phyloP scores from a whole-genome alignment of 2,329 filamentous ascomycete species.

The Didymella sp. region DNA sequence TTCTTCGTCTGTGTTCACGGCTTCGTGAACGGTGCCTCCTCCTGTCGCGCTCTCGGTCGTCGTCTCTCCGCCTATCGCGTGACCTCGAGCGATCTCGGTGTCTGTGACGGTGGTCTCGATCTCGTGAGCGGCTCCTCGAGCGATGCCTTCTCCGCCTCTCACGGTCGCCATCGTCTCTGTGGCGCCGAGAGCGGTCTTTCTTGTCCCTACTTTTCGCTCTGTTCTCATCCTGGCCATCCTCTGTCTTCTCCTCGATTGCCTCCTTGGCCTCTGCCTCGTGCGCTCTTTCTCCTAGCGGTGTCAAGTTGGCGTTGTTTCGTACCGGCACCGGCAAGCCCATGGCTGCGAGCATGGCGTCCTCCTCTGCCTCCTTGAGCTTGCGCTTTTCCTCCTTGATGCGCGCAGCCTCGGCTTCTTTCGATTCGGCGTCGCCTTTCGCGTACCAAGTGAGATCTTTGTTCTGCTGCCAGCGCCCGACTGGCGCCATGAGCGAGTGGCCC shows the following conservation, averaged over 20 bases:
- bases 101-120: conserved; percentile 40
- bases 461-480: conserved; percentile 91
- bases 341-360: conserved; percentile 85
- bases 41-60: conserved; percentile 39
- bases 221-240: conserved; percentile 45
- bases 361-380: conserved; percentile 86
- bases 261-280: conserved; percentile 64
- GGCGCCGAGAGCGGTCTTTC: conserved; percentile 36
- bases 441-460: conserved; percentile 73
- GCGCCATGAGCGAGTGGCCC: conserved; percentile 89
- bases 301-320: conserved; percentile 68
- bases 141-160: conserved; percentile 35
- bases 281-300: conserved; percentile 62
- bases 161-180: conserved; percentile 34
- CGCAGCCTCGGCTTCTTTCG: conserved; percentile 64
- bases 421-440: conserved; percentile 62
- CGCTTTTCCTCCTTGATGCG: conserved; percentile 74
- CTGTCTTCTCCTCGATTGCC: conserved; percentile 59
- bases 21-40: conserved; percentile 41
- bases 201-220: conserved; percentile 26
- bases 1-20: conserved; percentile 34
- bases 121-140: conserved; percentile 38
- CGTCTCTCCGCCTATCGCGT: conserved; percentile 35
- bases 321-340: conserved; percentile 78
- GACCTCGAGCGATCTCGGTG: conserved; percentile 41